Percentiles rank a stretch among this genome's conserved stretches.
phyloP scores from a whole-genome alignment of 1,284 basidiomycete species.

The Boletus semigastroideus region DNA sequence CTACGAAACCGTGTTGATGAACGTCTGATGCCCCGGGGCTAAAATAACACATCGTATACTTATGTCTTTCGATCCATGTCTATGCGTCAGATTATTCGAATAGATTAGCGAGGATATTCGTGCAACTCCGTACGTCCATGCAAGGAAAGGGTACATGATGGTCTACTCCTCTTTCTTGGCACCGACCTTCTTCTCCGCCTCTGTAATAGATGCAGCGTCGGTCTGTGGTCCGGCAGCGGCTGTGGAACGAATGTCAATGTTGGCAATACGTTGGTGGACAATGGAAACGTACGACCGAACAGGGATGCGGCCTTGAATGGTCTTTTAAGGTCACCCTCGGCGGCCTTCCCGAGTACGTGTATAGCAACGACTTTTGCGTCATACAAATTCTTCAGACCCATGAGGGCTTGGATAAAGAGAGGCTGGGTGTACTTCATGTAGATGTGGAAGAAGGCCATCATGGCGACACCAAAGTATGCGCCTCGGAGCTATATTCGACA shows the following conservation, averaged over 20 bases:
- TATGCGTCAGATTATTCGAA: slow-evolving; percentile 4
- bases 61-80: not conserved
- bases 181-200: slow-evolving; percentile 80
- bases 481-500: slow-evolving; percentile 53
- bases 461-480: slow-evolving; percentile 77
- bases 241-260: slow-evolving; percentile 13
- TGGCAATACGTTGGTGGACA: not conserved
- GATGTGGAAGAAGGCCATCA: slow-evolving; percentile 88
- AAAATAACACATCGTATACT: no score
- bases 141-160: slow-evolving; percentile 10
- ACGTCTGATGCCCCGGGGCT: no score
- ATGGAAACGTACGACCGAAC: slow-evolving; percentile 60
- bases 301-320: slow-evolving; percentile 84
- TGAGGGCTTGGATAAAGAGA: slow-evolving; percentile 87
- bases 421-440: slow-evolving; percentile 92
- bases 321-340: slow-evolving; percentile 86
- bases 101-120: slow-evolving; percentile 22
- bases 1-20: no score
- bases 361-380: slow-evolving; percentile 84
- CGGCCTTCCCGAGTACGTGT: slow-evolving; percentile 72
- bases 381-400: slow-evolving; percentile 85
- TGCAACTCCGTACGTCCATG: slow-evolving; percentile 13
- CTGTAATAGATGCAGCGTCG: slow-evolving; percentile 82
- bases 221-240: slow-evolving; percentile 66
- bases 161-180: slow-evolving; percentile 79